Evolutionary conservation across 73 alveolate species (phyloP).

Genomic region (Tetrahymena borealis): DNA sequence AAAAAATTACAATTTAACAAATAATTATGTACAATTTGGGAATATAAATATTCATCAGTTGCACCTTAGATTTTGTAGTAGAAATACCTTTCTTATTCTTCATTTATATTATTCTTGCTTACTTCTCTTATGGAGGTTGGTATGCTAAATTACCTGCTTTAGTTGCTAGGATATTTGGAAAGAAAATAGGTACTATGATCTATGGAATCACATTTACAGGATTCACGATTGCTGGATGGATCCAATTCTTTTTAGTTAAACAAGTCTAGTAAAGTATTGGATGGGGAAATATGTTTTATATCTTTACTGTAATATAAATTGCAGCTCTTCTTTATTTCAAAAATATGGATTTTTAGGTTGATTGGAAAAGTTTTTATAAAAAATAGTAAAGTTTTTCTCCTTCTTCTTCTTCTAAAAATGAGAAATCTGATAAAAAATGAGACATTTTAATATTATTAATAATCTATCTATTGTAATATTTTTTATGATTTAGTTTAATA

Average conservation of each 20-base stretch:
- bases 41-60: not conserved
- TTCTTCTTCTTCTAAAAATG: not conserved
- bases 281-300: not conserved
- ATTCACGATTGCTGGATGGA: not conserved
- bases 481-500: too few relatives aligned
- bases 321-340: not conserved
- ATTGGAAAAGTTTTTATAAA: not conserved
- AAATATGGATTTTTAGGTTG: not conserved
- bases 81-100: not conserved
- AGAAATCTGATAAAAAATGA: not conserved
- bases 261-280: not conserved
- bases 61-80: not conserved
- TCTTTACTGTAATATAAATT: not conserved
- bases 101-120: not conserved
- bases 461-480: too few relatives aligned
- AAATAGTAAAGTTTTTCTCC: not conserved
- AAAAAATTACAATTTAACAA: not conserved
- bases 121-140: not conserved
- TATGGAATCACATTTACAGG: not conserved
- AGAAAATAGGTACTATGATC: not conserved
- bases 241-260: not conserved
- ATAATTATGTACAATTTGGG: not conserved
- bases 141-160: not conserved
- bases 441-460: too few relatives aligned
- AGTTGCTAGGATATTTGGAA: not conserved